phyloP scores from a whole-genome alignment of 345 rosid genomes.

The Pelargonium nanum region DNA sequence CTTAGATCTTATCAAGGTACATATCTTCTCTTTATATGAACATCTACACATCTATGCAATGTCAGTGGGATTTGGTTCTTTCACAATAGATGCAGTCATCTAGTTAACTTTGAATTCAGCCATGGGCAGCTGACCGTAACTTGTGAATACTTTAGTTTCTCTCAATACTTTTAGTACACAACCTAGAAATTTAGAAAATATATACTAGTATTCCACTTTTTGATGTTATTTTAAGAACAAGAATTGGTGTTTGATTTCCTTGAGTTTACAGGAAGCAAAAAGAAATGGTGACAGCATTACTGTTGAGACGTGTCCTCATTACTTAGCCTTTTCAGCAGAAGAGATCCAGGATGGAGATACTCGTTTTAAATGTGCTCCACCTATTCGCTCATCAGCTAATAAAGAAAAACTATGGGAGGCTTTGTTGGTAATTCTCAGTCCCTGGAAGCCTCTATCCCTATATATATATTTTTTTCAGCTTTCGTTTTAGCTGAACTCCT shows the following conservation, averaged over 20 bases:
- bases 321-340: constrained; percentile 87
- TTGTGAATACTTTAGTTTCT: too few relatives aligned
- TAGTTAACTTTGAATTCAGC: not conserved
- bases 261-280: constrained; percentile 54
- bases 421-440: constrained; percentile 43
- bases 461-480: constrained; percentile 5
- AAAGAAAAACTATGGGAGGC: constrained; percentile 85
- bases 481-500: constrained; percentile 1
- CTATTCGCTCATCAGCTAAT: constrained; percentile 69
- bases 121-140: not conserved
- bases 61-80: not conserved
- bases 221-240: not conserved
- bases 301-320: constrained; percentile 94
- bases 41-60: not conserved
- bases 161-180: too few relatives aligned
- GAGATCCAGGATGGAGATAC: constrained; percentile 88
- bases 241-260: not conserved
- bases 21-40: constrained; percentile 1
- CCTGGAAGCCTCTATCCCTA: constrained; percentile 3
- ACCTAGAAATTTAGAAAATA: too few relatives aligned
- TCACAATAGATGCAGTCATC: not conserved
- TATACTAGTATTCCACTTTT: not conserved
- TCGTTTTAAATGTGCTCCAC: constrained; percentile 92
- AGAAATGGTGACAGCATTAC: constrained; percentile 62
- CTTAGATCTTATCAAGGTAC: constrained; percentile 71